Evolutionary conservation across 495 filamentous ascomycete species (phyloP).

Genomic region (Xylona heveae): DNA sequence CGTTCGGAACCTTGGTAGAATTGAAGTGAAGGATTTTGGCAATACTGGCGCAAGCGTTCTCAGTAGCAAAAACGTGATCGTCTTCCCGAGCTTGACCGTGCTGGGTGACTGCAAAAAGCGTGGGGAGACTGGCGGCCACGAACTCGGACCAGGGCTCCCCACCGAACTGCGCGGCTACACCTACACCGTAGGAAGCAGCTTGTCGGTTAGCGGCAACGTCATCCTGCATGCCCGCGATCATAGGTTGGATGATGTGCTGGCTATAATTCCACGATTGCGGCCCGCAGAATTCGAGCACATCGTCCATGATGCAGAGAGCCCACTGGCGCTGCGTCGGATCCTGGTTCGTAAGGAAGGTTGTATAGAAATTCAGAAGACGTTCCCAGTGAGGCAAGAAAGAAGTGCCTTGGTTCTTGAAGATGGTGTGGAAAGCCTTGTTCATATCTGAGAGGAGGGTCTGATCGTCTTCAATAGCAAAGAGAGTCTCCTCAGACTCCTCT

Average conservation of each 20-base stretch:
- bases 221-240: conserved; percentile 67
- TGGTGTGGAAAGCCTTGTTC: conserved; percentile 99
- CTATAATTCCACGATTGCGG: conserved; percentile 64
- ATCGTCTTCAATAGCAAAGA: conserved; percentile 92
- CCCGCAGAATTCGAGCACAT: conserved; percentile 93
- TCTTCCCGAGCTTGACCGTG: conserved; percentile 63
- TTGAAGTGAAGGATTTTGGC: conserved; percentile 93
- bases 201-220: conserved; percentile 79
- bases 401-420: conserved; percentile 86
- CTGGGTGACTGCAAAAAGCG: conserved; percentile 65
- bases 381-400: conserved; percentile 77
- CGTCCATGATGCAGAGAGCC: conserved; percentile 96
- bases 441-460: conserved; percentile 94
- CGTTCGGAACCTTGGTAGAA: conserved; percentile 43
- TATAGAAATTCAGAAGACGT: conserved; percentile 61
- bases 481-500: conserved; percentile 57
- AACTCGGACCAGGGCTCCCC: conserved; percentile 69
- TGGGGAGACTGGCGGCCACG: conserved; percentile 52
- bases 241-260: conserved; percentile 62
- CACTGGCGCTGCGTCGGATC: conserved; percentile 93
- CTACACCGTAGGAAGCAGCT: conserved; percentile 89
- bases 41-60: conserved; percentile 93
- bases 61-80: conserved; percentile 91
- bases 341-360: conserved; percentile 56
- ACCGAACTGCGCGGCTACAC: conserved; percentile 86